Conservation (phyloP, 2,329 filamentous ascomycete species). For the Pseudogymnoascus sp. region DNA sequence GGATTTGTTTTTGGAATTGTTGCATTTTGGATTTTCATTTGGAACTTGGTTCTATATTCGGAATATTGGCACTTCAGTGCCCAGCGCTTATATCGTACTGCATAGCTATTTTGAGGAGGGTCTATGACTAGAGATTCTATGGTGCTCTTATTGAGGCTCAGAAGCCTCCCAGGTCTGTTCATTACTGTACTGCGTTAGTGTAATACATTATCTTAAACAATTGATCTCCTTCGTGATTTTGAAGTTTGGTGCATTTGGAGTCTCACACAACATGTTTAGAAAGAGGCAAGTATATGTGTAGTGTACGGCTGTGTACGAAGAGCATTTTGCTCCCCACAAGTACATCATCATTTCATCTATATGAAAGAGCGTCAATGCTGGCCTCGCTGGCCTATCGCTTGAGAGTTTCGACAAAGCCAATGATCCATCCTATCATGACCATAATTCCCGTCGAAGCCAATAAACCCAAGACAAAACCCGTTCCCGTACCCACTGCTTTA, state of each 20-base stretch:
- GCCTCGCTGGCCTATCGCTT: constrained; percentile 2
- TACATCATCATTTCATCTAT: constrained; percentile 6
- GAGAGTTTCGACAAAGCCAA: constrained; percentile 1
- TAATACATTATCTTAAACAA: background rate
- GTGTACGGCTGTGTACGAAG: background rate
- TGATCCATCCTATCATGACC: constrained; percentile 2
- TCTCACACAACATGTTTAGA: background rate
- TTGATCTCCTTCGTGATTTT: background rate
- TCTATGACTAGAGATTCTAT: background rate
- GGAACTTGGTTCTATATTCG: background rate
- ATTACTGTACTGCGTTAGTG: background rate
- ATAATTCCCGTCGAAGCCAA: background rate
- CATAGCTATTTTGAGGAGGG: background rate
- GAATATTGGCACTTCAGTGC: background rate
- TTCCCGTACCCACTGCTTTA: constrained; percentile 3
- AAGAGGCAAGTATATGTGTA: background rate
- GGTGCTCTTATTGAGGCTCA: background rate
- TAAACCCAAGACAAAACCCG: constrained; percentile 5
- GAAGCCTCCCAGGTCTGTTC: background rate
- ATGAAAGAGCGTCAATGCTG: constrained; percentile 2
- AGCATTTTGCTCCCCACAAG: background rate
- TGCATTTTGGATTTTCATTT: background rate
- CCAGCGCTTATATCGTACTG: background rate
- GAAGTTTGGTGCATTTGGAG: background rate
- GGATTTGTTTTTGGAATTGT: background rate